Base-by-base conservation (phyloP, 805 yeast genomes). In the Helenozyma baotianmanensis region DNA sequence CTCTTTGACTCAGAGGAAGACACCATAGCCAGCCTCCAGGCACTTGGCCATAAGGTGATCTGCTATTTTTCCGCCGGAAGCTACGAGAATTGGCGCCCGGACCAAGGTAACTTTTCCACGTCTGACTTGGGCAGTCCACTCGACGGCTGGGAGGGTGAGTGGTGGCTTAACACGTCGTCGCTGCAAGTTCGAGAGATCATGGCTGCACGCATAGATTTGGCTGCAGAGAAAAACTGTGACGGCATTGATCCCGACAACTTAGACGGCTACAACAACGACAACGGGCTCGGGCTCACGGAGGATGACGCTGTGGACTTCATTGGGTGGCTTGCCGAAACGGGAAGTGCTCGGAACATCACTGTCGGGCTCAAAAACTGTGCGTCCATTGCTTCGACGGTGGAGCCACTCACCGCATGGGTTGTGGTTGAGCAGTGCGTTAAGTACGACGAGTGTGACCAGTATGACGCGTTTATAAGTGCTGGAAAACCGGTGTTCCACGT, bases 11-110 rank as follows among this genome's bases (percentile, higher is more conserved):
- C 24, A 18, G 29, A 34, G 4, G 30, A 17, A 9, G 9, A 28
- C 9, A 21, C 30, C 2, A 50, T 56, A 13, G 25, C 38, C 2
- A 17, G 27, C 3, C 39, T 56, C 9, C 58, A 53, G 10, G 15
- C 33, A 3, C 33, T 32, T 6, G 47, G 46, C 3, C 42, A 46
- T 13, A 40, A 40, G 29, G 59, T 55, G 11, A 48, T 56, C 6
- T 56, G 61, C 33, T 55, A 56, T 33, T 54, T 56, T 26, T 53
- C 58, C 2, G 60, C 58, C 2, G 60, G 61, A 2, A 48, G 51
- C 21, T 53, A 48, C 33, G 61, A 56, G 30, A 33, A 53, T 34
- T 54, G 58, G 58, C 38, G 59, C 14, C 32, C 36, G 10, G 61
- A 56, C 27, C 46, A 43, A 7, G 15, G 23, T 4, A 27, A 42